Conservation (phyloP, 2,329 filamentous ascomycete species). For the Sporothrix luriei region DNA sequence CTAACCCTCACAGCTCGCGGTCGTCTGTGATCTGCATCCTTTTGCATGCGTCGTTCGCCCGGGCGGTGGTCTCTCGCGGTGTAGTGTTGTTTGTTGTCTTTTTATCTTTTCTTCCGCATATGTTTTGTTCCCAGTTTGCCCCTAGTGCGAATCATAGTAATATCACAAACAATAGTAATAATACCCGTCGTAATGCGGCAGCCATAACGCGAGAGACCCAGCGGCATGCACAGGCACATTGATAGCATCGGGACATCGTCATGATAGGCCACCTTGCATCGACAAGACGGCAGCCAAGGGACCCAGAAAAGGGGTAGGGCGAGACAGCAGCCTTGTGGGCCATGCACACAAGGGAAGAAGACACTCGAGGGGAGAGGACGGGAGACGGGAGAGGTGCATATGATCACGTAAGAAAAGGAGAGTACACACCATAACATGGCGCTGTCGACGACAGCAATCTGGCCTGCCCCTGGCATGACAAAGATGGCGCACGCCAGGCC, state of each 20-base stretch:
- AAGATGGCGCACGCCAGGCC: conserved; percentile 13
- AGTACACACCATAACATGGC: conserved; percentile 32
- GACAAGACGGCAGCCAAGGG: neutral
- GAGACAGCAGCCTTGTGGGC: conserved; percentile 7
- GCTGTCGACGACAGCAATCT: conserved; percentile 35
- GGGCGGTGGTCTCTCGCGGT: neutral
- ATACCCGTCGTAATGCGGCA: conserved; percentile 27
- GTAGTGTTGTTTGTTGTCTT: neutral
- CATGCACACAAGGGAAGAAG: neutral
- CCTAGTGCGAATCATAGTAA: conserved; percentile 28
- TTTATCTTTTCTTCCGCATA: conserved; percentile 6
- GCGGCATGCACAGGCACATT: neutral
- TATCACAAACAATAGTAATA: conserved; percentile 27
- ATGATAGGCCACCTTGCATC: conserved; percentile 12
- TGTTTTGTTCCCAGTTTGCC: conserved; percentile 26
- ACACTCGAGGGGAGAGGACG: neutral
- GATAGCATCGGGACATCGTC: neutral
- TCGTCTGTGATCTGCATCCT: conserved; percentile 13
- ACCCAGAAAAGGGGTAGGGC: conserved; percentile 17
- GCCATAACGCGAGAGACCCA: conserved; percentile 16
- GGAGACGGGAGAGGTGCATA: conserved; percentile 4
- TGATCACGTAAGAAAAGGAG: conserved; percentile 6
- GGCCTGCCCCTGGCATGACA: conserved; percentile 31
- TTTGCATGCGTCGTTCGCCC: neutral
- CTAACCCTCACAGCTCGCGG: neutral